A percentile compares a stretch with the other conserved stretches of the same genome.
These are phyloP conservation scores for Gossypium longicalyx DNA, from an alignment of 345 rosid genomes.

Conservation along the genomic window DNA sequence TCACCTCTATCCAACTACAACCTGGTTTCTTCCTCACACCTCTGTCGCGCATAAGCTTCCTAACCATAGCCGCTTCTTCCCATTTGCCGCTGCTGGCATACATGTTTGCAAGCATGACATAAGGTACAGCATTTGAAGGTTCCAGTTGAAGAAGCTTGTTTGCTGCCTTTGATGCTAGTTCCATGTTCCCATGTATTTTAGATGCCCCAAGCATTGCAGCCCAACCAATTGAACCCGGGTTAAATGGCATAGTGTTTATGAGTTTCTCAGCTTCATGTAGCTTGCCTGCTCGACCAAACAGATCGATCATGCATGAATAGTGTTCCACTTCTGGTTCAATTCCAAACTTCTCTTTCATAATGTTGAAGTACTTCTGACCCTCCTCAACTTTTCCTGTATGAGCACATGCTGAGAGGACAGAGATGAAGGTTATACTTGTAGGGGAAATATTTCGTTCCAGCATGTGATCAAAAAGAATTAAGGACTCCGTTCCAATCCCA, in stretches of 20 bases:
- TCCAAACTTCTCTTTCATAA: constrained; percentile 61
- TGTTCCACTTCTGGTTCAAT: constrained; percentile 85
- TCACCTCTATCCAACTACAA: constrained; percentile 86
- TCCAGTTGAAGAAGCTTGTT: constrained; percentile 51
- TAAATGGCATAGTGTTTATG: constrained; percentile 66
- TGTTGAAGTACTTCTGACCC: constrained; percentile 54
- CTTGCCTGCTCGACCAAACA: constrained; percentile 76
- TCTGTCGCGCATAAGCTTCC: constrained; percentile 71
- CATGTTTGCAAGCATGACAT: constrained; percentile 81
- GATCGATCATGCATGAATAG: constrained; percentile 87
- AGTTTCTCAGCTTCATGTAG: constrained; percentile 71
- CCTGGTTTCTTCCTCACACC: constrained; percentile 84
- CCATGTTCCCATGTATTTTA: constrained; percentile 62
- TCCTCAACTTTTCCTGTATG: constrained; percentile 69
- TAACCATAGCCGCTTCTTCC: constrained; percentile 60
- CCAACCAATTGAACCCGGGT: constrained; percentile 63
- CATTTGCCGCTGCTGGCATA: constrained; percentile 58
- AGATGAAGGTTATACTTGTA: constrained; percentile 68
- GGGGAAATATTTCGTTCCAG: constrained; percentile 51
- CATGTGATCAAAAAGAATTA: constrained; percentile 59
- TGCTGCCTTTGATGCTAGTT: constrained; percentile 69
- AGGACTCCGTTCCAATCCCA: constrained; percentile 54
- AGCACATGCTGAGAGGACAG: constrained; percentile 84
- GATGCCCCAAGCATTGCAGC: constrained; percentile 82
- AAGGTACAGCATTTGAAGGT: constrained; percentile 74